These are phyloP conservation scores for Plasmodium cynomolgi DNA, from an alignment of 169 alveolate genomes.

Conservation along the genomic window DNA sequence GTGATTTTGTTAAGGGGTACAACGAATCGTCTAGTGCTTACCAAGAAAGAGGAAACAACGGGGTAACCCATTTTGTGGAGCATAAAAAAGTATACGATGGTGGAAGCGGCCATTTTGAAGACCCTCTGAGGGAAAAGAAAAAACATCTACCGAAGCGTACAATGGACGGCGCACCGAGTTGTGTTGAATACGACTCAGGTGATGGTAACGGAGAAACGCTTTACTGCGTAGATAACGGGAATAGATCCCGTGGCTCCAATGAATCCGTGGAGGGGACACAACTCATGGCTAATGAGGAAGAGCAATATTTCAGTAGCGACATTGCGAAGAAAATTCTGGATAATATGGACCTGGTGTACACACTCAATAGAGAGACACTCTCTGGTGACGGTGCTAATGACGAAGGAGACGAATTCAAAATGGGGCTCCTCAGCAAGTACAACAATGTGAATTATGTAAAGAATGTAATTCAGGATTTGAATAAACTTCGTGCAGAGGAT, in stretches of 20 bases:
- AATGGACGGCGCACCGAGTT: background rate
- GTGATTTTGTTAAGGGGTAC: background rate
- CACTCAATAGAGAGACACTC: background rate
- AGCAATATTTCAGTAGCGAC: background rate
- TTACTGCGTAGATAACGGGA: background rate
- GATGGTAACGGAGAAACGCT: background rate
- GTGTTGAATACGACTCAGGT: background rate
- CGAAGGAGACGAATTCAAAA: background rate
- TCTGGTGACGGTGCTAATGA: background rate
- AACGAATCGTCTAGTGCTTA: background rate
- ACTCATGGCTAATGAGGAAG: background rate
- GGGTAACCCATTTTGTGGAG: background rate
- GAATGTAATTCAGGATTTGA: constrained; percentile 1
- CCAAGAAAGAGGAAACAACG: background rate
- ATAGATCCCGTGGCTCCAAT: background rate
- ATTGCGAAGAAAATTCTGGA: constrained; percentile 19
- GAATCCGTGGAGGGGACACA: background rate
- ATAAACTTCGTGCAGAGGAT: background rate
- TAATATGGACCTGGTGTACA: background rate
- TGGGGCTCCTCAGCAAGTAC: background rate
- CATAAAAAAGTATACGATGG: background rate
- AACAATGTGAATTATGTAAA: background rate
- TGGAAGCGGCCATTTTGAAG: background rate
- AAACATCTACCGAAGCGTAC: background rate
- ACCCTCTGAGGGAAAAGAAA: background rate